phyloP scores from a whole-genome alignment of 1,284 basidiomycete species.

The Apiotrichum porosum region DNA sequence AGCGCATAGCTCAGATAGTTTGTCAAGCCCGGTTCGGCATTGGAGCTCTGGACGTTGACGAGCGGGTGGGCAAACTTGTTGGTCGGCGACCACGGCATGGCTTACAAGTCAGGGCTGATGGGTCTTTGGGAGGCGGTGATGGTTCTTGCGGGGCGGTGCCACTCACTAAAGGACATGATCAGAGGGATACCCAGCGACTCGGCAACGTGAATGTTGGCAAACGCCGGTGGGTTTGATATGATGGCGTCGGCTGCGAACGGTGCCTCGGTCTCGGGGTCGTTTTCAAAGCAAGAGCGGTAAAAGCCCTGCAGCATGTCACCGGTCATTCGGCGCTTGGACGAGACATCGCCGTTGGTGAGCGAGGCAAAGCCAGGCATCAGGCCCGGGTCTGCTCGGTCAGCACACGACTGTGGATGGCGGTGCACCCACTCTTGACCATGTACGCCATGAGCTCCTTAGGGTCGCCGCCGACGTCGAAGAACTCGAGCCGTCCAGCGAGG shows the following conservation, averaged over 20 bases:
- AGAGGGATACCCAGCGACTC: slow-evolving; percentile 60
- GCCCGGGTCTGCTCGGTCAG: slow-evolving; percentile 33
- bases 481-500: slow-evolving; percentile 50
- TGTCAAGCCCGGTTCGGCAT: slow-evolving; percentile 49
- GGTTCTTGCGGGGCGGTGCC: too few species aligned
- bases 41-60: slow-evolving; percentile 54
- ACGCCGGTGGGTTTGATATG: slow-evolving; percentile 61
- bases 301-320: slow-evolving; percentile 56
- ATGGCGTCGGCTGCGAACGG: slow-evolving; percentile 60
- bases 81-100: slow-evolving; percentile 66
- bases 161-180: slow-evolving; percentile 53
- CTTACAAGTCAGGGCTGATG: background rate
- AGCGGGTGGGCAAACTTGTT: slow-evolving; percentile 60
- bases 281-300: slow-evolving; percentile 54
- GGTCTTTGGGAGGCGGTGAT: too few species aligned
- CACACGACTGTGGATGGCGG: too few species aligned
- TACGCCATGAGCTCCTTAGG: slow-evolving; percentile 46
- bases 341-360: slow-evolving; percentile 37
- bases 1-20: slow-evolving; percentile 58
- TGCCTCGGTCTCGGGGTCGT: slow-evolving; percentile 51
- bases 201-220: slow-evolving; percentile 61
- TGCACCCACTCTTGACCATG: slow-evolving; percentile 46
- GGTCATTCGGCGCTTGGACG: slow-evolving; percentile 40
- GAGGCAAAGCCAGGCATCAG: slow-evolving; percentile 38
- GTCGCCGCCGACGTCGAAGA: slow-evolving; percentile 39